These are phyloP conservation scores for Penicillium olsonii DNA, from an alignment of 2,329 filamentous ascomycete species.

Conservation along the genomic window DNA sequence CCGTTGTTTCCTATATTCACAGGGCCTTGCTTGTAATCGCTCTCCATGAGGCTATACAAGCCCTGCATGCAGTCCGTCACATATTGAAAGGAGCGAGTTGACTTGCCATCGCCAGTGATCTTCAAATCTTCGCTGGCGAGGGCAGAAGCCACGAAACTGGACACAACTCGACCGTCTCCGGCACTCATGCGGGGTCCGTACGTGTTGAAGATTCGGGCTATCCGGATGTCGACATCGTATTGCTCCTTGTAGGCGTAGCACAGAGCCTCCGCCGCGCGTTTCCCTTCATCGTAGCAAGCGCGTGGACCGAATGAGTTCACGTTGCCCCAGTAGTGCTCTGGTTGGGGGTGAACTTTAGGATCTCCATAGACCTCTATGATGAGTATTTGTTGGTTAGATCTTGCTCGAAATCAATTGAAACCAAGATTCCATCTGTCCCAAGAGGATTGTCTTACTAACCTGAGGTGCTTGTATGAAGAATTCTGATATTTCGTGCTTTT, in stretches of 20 bases:
- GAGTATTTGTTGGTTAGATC: not conserved
- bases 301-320: conserved; percentile 46
- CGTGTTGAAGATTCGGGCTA: conserved; percentile 39
- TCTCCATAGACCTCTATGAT: conserved; percentile 32
- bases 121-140: conserved; percentile 26
- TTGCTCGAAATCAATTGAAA: no score
- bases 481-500: conserved; percentile 28
- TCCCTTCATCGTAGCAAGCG: conserved; percentile 48
- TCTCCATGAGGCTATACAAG: conserved; percentile 31
- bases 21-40: conserved; percentile 23
- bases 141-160: conserved; percentile 34
- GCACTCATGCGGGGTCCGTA: conserved; percentile 35
- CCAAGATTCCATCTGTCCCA: no score
- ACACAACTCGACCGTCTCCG: conserved; percentile 35
- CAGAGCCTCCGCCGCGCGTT: conserved; percentile 42
- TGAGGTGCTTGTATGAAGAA: conserved; percentile 34
- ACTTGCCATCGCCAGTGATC: conserved; percentile 32
- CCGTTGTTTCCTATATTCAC: conserved; percentile 36
- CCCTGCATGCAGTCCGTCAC: conserved; percentile 33
- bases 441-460: no score
- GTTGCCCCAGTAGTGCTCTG: conserved; percentile 40
- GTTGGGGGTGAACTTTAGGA: conserved; percentile 33
- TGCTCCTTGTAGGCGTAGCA: conserved; percentile 35
- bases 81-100: conserved; percentile 36
- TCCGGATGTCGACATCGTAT: conserved; percentile 29